Conservation (phyloP, 371 early-diverging fungal species). For the Syncephalastrum sp. region DNA sequence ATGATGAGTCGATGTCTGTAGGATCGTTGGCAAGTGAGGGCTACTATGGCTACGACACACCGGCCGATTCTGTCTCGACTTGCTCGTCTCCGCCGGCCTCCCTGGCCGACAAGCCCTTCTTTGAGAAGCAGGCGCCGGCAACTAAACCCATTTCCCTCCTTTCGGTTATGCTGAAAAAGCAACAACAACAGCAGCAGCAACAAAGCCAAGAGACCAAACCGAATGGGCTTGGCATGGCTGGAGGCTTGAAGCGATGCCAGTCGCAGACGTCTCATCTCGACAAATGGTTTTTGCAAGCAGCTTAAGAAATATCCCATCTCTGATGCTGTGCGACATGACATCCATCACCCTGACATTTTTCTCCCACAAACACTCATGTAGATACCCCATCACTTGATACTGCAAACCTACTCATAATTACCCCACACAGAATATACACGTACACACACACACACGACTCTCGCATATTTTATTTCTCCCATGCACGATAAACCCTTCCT, state of each 20-base stretch:
- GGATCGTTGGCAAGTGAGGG: no score
- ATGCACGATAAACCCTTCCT: not conserved
- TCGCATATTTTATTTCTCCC: constrained; percentile 3
- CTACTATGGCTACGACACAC: no score
- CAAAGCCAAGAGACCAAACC: not conserved
- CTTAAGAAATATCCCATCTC: not conserved
- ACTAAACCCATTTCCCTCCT: constrained; percentile 16
- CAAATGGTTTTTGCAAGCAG: constrained; percentile 13
- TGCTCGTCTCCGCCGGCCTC: no score
- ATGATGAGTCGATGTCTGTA: no score
- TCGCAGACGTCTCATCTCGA: constrained; percentile 11
- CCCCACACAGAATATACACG: constrained; percentile 6
- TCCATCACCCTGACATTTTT: not conserved
- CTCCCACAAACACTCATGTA: constrained; percentile 6
- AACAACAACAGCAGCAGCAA: constrained; percentile 5
- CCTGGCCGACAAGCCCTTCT: no score
- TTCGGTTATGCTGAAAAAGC: constrained; percentile 16
- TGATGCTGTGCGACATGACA: not conserved
- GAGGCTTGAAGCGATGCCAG: constrained; percentile 14
- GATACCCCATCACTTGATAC: no score
- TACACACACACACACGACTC: not conserved
- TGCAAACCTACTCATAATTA: not conserved
- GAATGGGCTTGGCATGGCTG: not conserved
- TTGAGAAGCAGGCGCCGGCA: not conserved
- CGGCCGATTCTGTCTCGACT: no score